Evolutionary conservation across 2,329 filamentous ascomycete species (phyloP).

Genomic region (Xylariaceae sp.): DNA sequence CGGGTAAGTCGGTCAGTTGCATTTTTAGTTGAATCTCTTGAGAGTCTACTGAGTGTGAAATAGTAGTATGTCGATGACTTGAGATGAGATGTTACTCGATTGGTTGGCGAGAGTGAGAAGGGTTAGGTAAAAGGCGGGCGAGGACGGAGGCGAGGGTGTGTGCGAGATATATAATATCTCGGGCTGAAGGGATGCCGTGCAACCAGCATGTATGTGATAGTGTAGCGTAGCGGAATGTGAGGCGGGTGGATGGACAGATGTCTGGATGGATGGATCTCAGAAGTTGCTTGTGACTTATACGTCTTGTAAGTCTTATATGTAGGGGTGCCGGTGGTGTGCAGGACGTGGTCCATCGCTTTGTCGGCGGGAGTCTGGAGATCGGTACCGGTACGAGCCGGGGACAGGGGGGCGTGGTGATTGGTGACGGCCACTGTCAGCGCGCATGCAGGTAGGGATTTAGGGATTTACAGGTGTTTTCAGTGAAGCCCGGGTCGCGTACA

Average conservation of each 20-base stretch:
- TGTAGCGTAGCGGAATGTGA: neutral
- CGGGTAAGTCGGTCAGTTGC: constrained; percentile 18
- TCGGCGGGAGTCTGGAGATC: neutral
- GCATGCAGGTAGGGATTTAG: neutral
- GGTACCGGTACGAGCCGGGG: neutral
- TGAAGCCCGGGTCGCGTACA: no score
- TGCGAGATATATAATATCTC: neutral
- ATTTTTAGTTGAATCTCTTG: neutral
- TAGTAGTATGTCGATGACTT: neutral
- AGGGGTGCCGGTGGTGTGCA: neutral
- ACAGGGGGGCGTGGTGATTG: neutral
- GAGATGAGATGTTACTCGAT: neutral
- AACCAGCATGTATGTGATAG: neutral
- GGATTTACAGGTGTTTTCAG: no score
- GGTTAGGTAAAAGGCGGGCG: neutral
- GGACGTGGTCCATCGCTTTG: neutral
- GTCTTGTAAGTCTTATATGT: neutral
- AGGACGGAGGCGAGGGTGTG: neutral
- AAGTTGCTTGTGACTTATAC: neutral
- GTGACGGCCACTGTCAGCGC: neutral
- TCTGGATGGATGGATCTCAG: neutral
- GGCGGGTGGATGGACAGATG: neutral
- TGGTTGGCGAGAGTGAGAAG: neutral
- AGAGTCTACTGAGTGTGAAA: neutral
- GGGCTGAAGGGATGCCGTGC: neutral